Conservation (phyloP, 768 basidiomycete species). For the Holtermannia corniformis region DNA sequence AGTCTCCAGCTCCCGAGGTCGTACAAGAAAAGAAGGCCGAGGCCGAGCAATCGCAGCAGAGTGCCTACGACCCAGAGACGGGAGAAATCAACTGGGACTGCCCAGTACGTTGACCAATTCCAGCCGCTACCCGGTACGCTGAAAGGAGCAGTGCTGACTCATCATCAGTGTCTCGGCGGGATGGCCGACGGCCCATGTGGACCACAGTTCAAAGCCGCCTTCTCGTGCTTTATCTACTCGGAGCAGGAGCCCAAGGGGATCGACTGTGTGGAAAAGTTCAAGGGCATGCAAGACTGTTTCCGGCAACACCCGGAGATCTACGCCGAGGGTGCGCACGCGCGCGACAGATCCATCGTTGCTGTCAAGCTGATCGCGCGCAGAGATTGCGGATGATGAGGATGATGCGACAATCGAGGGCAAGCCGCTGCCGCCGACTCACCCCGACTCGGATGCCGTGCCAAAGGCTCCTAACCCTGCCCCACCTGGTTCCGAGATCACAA, state of each 20-base stretch:
- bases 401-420: neutral
- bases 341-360: neutral
- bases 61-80: conserved; percentile 88
- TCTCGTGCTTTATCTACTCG: conserved; percentile 91
- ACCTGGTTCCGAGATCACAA: conserved; percentile 9
- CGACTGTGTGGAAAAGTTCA: conserved; percentile 95
- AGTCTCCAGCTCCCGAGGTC: conserved; percentile 2
- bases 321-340: conserved; percentile 61
- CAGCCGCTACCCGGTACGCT: neutral
- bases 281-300: conserved; percentile 96
- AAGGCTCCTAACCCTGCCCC: conserved; percentile 13
- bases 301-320: conserved; percentile 92
- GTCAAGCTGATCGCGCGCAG: conserved; percentile 4
- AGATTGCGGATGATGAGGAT: conserved; percentile 32
- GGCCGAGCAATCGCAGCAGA: conserved; percentile 25
- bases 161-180: conserved; percentile 68
- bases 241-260: conserved; percentile 95
- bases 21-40: conserved; percentile 20
- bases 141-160: neutral
- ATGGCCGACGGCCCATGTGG: conserved; percentile 99
- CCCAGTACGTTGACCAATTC: conserved; percentile 45
- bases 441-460: conserved; percentile 6
- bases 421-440: conserved; percentile 3
- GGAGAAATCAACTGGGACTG: conserved; percentile 99
- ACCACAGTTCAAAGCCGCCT: conserved; percentile 81